Evolutionary conservation across 257 asterid genomes (phyloP).

Genomic region (Rubia yunnanensis): DNA sequence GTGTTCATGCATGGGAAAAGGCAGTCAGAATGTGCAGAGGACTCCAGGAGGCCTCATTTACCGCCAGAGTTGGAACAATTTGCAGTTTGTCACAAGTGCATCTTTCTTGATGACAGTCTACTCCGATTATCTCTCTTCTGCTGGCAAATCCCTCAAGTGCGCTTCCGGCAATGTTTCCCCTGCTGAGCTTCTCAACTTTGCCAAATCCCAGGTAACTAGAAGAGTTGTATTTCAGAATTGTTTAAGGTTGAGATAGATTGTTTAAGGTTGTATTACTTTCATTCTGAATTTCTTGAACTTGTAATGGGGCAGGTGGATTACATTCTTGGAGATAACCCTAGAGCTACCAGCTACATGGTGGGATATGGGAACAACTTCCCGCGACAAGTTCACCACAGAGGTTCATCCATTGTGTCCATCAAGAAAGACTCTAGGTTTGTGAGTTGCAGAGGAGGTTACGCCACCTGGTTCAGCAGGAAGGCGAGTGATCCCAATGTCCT

Average conservation of each 20-base stretch:
- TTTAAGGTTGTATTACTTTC: too few relatives aligned
- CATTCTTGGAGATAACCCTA: conserved; percentile 94
- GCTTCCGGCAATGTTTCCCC: conserved; percentile 52
- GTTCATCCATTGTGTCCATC: conserved; percentile 78
- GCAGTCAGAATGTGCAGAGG: conserved; percentile 61
- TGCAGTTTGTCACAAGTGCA: conserved; percentile 96
- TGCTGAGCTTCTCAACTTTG: conserved; percentile 60
- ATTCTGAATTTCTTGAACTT: background rate
- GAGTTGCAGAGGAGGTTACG: conserved; percentile 93
- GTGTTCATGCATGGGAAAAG: conserved; percentile 91
- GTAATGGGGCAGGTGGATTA: conserved; percentile 56
- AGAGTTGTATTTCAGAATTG: too few relatives aligned
- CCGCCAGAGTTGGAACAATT: conserved; percentile 93
- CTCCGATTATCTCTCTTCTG: conserved; percentile 79
- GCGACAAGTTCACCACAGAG: conserved; percentile 90
- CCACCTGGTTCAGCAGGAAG: conserved; percentile 81
- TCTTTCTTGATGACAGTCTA: conserved; percentile 78
- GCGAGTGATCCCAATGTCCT: conserved; percentile 82
- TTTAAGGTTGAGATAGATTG: too few relatives aligned
- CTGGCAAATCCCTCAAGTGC: conserved; percentile 64
- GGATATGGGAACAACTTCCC: conserved; percentile 93
- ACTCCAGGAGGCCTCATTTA: conserved; percentile 91
- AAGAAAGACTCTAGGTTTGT: conserved; percentile 59
- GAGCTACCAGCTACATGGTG: conserved; percentile 98
- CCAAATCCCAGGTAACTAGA: conserved; percentile 70